Evolutionary conservation across 179 eudicot species (phyloP).

Genomic region (Beta corolliflora): DNA sequence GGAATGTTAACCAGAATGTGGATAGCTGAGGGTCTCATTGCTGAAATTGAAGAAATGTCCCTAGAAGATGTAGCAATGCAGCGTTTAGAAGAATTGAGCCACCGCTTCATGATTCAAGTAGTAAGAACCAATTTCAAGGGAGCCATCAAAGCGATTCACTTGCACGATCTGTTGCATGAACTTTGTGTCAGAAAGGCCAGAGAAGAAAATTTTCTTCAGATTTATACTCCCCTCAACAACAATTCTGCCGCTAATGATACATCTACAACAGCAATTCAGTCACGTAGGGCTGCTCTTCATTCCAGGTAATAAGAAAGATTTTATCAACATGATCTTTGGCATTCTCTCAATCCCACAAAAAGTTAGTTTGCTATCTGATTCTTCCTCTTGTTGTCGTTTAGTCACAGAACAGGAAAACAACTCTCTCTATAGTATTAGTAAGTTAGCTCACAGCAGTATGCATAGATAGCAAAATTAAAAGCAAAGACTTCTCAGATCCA

Average conservation of each 20-base stretch:
- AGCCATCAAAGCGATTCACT: conserved; percentile 38
- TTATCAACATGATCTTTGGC: background rate
- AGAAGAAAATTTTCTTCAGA: conserved; percentile 26
- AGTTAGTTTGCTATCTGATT: background rate
- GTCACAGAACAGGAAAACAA: too few relatives aligned
- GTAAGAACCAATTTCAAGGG: conserved; percentile 39
- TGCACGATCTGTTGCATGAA: conserved; percentile 68
- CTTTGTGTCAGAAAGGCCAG: conserved; percentile 43
- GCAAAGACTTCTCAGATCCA: too few relatives aligned
- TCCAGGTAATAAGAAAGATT: conserved; percentile 19
- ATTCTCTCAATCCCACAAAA: background rate
- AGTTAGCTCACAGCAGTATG: too few relatives aligned
- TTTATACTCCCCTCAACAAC: conserved; percentile 15
- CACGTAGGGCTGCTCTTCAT: conserved; percentile 28
- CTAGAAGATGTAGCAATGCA: conserved; percentile 52
- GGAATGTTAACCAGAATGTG: conserved; percentile 55
- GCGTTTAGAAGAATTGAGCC: conserved; percentile 45
- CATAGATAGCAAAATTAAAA: background rate
- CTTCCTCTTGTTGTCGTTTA: background rate
- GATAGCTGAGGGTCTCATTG: conserved; percentile 60
- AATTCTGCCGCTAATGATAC: background rate
- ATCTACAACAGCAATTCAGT: background rate
- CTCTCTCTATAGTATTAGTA: too few relatives aligned
- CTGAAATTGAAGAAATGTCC: conserved; percentile 35
- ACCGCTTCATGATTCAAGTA: conserved; percentile 56